These are phyloP conservation scores for Fusarium drepaniforme DNA, from an alignment of 2,329 filamentous ascomycete species.

Conservation along the genomic window DNA sequence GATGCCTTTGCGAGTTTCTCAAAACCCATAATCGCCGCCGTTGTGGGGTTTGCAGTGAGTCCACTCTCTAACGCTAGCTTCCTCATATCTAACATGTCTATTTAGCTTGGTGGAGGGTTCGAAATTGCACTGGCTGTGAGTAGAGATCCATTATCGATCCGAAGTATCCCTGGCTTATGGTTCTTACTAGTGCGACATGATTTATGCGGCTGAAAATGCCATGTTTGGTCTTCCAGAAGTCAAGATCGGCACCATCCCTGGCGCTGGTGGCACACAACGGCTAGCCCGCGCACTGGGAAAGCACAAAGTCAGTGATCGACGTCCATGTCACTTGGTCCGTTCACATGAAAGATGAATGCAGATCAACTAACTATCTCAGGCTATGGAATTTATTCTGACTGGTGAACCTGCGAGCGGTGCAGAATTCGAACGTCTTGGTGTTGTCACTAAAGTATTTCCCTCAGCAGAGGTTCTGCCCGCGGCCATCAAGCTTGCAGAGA, in stretches of 20 bases:
- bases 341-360: background rate
- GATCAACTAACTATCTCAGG: conserved; percentile 5
- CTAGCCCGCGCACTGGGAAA: conserved; percentile 48
- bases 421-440: conserved; percentile 29
- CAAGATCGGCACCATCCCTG: conserved; percentile 50
- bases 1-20: conserved; percentile 26
- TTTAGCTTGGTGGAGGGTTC: conserved; percentile 31
- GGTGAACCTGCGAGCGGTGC: conserved; percentile 30
- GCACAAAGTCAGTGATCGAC: conserved; percentile 42
- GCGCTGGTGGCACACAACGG: conserved; percentile 50
- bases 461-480: conserved; percentile 18
- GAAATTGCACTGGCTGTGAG: conserved; percentile 36
- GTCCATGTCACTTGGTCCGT: background rate
- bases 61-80: fast-evolving
- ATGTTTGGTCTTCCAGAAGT: conserved; percentile 52
- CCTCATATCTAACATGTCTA: background rate
- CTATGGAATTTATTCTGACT: conserved; percentile 33
- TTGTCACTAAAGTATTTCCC: conserved; percentile 33
- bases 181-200: conserved; percentile 47
- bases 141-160: background rate
- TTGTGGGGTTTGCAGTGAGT: conserved; percentile 32
- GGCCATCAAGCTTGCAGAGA: conserved; percentile 22
- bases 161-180: background rate
- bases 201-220: conserved; percentile 47
- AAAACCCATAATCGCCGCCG: conserved; percentile 31